phyloP scores from a whole-genome alignment of 1,284 basidiomycete species.

The Taiwanofungus camphoratus region DNA sequence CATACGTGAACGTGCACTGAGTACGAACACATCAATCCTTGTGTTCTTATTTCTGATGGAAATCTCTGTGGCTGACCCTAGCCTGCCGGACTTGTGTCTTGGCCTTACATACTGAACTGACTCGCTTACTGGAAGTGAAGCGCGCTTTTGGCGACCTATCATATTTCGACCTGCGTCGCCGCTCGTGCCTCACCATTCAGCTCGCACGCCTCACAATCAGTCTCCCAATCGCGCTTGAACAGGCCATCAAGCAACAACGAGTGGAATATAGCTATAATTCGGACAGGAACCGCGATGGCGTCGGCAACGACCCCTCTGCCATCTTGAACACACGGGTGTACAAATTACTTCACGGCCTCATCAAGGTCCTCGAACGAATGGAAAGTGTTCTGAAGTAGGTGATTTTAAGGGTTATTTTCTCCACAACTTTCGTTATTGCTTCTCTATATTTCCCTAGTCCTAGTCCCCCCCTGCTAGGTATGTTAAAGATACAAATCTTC shows the following conservation, averaged over 20 bases:
- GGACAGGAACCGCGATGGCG: conserved; percentile 15
- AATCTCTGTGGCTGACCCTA: conserved; percentile 23
- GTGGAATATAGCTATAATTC: conserved; percentile 10
- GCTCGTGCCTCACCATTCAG: conserved; percentile 70
- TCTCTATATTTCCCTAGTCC: no score
- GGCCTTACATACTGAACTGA: conserved; percentile 67
- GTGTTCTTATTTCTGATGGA: background rate
- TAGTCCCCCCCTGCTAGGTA: no score
- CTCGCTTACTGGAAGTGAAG: conserved; percentile 73
- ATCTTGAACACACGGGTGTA: conserved; percentile 54
- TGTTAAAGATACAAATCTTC: no score
- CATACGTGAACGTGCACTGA: conserved; percentile 62
- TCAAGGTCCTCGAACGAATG: conserved; percentile 57
- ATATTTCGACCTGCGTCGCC: conserved; percentile 75
- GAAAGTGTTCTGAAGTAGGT: conserved; percentile 48
- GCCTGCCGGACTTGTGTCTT: conserved; percentile 77
- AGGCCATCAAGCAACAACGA: conserved; percentile 44
- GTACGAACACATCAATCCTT: conserved; percentile 33
- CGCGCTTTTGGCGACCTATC: conserved; percentile 69
- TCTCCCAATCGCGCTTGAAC: conserved; percentile 73
- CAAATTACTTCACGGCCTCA: conserved; percentile 52
- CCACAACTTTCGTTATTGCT: background rate
- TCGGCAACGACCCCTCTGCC: conserved; percentile 17
- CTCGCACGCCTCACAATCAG: conserved; percentile 76
- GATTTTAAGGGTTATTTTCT: no score